Base-by-base conservation (phyloP, 345 rosid genomes). In the Eucalyptus fibrosa region DNA sequence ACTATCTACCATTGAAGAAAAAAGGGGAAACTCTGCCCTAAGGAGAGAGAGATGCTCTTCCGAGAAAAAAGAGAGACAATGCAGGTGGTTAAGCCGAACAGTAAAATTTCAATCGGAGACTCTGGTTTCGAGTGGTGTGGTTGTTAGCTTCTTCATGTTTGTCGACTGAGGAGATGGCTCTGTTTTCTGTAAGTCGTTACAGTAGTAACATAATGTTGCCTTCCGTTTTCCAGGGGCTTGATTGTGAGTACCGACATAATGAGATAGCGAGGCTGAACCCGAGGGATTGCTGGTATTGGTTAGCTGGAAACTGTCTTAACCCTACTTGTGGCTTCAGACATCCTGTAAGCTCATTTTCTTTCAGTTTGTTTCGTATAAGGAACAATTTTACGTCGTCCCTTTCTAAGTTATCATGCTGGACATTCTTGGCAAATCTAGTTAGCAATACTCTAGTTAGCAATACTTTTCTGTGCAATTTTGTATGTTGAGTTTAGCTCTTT, bases 271-370 rank as follows among this genome's bases (percentile, higher is more conserved):
- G 97, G 92, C 91, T 95, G 6, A 95, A 96, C 88, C 96, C 96
- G 3, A 94, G 94, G 92, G 96, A 93, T 88, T 96, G 97, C 89
- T 94, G 94, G 93, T 96, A 80, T 87, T 95, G 96, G 97, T 90
- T 96, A 90, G 90, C 92, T 92, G 96, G 95, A n/a, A 95, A 89
- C 87, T 96, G 96, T 90, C 86, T 94, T 87, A 95, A 96, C 89
- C 94, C 93, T 16, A 72, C 91, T 42, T 96, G 96, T 90, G 93
- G 92, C 51, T 96, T 93, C 90, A 93, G 96, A 32, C 97, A 96
- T 90, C 96, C 96, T 24, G 96, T 95, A 92, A 93, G 94, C 72
- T 89, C 80, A 28, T 82, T 13, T 88, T 53, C 50, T 80, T 24
- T 90, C 86, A 24, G 50, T 88, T 60, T 82, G 5, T 23, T 80